Percentiles rank a stretch among this genome's conserved stretches.
These are phyloP conservation scores for Aspergillus amoenus DNA, from an alignment of 2,329 filamentous ascomycete species.

Conservation along the genomic window DNA sequence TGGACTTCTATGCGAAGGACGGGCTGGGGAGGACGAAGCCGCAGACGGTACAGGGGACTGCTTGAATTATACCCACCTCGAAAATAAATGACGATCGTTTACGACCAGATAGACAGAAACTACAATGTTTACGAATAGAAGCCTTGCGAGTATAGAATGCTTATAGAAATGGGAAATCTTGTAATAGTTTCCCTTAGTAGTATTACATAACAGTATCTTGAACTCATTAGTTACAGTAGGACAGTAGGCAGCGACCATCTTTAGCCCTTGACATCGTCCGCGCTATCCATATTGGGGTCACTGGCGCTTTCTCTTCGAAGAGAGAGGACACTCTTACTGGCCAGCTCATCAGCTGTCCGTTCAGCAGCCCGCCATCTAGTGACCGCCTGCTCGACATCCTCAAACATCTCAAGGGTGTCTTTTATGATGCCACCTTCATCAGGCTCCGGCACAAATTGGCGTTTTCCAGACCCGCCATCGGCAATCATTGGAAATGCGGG, in stretches of 20 bases:
- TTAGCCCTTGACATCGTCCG: constrained; percentile 35
- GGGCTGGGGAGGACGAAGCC: constrained; percentile 72
- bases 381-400: constrained; percentile 78
- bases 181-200: constrained; percentile 10
- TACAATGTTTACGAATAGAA: neutral
- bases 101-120: neutral
- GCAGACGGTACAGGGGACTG: constrained; percentile 13
- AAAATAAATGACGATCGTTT: neutral
- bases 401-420: constrained; percentile 85
- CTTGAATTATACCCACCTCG: neutral
- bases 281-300: constrained; percentile 37
- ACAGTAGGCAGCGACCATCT: constrained; percentile 14
- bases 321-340: constrained; percentile 37
- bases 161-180: neutral
- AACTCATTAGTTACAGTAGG: constrained; percentile 20
- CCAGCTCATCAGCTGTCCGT: constrained; percentile 39
- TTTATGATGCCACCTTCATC: constrained; percentile 85
- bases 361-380: constrained; percentile 75
- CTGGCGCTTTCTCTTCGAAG: constrained; percentile 38
- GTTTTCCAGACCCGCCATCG: constrained; percentile 37
- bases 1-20: constrained; percentile 97
- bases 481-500: constrained; percentile 56
- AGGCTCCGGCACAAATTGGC: constrained; percentile 60
- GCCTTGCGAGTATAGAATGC: neutral
- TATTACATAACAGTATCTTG: constrained; percentile 21